Conservation (phyloP, 2,329 filamentous ascomycete species). For the Graphilbum fragrans region DNA sequence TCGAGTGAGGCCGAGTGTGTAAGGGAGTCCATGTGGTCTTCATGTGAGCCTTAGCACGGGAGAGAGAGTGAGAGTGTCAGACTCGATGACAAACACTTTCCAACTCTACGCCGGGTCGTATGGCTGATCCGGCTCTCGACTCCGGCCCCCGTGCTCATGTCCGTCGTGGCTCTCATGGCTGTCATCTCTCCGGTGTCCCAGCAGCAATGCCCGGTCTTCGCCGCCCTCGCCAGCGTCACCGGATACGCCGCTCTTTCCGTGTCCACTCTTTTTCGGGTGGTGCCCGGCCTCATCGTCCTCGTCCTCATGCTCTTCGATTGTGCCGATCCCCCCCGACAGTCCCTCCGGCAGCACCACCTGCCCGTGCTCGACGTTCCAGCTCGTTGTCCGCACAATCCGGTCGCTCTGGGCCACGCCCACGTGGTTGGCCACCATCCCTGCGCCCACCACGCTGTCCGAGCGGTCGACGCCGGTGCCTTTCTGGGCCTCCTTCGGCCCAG, state of each 20-base stretch:
- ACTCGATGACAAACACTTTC: background rate
- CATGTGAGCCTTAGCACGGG: no score
- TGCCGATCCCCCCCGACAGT: background rate
- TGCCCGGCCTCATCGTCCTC: background rate
- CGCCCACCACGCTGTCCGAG: constrained; percentile 15
- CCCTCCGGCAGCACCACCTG: constrained; percentile 16
- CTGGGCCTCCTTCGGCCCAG: constrained; percentile 1
- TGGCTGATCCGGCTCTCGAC: background rate
- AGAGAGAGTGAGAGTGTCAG: no score
- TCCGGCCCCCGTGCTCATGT: background rate
- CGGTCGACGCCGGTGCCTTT: constrained; percentile 8
- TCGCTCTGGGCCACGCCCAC: constrained; percentile 7
- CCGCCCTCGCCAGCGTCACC: background rate
- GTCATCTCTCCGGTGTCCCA: constrained; percentile 2
- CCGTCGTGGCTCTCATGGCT: constrained; percentile 1
- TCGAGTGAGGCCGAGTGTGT: no score
- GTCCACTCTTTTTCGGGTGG: no score
- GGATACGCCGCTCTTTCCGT: background rate
- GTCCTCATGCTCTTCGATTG: background rate
- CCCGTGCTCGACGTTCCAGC: constrained; percentile 22
- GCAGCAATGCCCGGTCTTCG: constrained; percentile 6
- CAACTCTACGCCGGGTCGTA: background rate
- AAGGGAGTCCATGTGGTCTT: no score
- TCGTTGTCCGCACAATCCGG: constrained; percentile 16
- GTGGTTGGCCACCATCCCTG: constrained; percentile 10